Percentiles rank a stretch among this genome's conserved stretches.
Evolutionary conservation across 2,329 filamentous ascomycete species (phyloP).

Genomic region (Fonsecaea pedrosoi): DNA sequence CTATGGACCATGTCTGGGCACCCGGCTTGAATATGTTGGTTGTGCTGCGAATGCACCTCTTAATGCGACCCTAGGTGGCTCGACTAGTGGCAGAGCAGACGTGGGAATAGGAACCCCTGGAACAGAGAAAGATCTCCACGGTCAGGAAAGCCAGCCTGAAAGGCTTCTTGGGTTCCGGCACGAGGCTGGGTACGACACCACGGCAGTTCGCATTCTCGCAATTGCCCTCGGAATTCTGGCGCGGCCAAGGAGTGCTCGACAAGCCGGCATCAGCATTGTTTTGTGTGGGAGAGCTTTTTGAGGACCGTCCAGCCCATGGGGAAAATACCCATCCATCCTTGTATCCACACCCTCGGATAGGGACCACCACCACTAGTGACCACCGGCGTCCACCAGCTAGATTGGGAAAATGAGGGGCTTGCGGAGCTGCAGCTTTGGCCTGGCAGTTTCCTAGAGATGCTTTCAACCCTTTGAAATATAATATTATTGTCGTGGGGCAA

Average conservation of each 20-base stretch:
- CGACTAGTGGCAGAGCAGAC: background rate
- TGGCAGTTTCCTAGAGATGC: background rate
- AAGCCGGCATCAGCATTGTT: too few species aligned
- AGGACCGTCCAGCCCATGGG: slow-evolving; percentile 1
- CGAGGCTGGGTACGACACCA: background rate
- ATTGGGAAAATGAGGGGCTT: slow-evolving; percentile 20
- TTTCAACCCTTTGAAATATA: background rate
- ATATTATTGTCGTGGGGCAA: slow-evolving; percentile 12
- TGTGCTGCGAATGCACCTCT: background rate
- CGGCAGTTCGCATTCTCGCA: background rate
- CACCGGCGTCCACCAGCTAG: background rate
- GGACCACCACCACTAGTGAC: background rate
- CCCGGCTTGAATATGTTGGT: background rate
- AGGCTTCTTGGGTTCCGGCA: background rate
- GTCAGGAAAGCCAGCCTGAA: background rate
- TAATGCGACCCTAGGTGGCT: background rate
- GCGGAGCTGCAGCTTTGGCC: background rate
- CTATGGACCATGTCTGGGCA: background rate
- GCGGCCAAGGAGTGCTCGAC: background rate
- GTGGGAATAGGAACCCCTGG: background rate
- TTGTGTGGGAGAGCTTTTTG: background rate
- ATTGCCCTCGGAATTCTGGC: background rate
- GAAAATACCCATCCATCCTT: slow-evolving; percentile 25
- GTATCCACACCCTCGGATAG: slow-evolving; percentile 10
- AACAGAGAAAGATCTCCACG: background rate